Evolutionary conservation across 1,284 basidiomycete species (phyloP).

Genomic region (Leccinum griseonigrum): DNA sequence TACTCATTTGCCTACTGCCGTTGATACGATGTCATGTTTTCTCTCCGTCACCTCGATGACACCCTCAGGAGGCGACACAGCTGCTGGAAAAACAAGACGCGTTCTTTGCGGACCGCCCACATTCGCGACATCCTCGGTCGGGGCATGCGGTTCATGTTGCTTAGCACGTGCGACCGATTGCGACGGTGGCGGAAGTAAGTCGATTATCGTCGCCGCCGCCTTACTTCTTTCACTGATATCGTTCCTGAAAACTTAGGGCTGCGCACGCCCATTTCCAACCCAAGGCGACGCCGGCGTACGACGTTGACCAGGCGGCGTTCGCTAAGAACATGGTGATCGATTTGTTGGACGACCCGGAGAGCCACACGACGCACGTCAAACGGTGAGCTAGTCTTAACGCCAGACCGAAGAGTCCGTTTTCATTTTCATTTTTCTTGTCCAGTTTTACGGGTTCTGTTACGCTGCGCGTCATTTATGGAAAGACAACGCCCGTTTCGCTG

Average conservation of each 20-base stretch:
- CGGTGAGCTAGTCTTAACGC: slow-evolving; percentile 13
- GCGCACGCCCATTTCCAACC: slow-evolving; percentile 41
- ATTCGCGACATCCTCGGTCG: slow-evolving; percentile 40
- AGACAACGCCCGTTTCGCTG: slow-evolving; percentile 40
- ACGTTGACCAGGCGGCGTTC: slow-evolving; percentile 35
- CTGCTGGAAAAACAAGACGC: slow-evolving; percentile 56
- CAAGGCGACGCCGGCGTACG: slow-evolving; percentile 34
- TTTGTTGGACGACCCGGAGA: slow-evolving; percentile 37
- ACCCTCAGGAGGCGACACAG: slow-evolving; percentile 44
- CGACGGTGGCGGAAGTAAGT: slow-evolving; percentile 25
- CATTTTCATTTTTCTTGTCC: neutral
- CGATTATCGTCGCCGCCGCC: too few relatives aligned
- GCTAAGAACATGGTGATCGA: slow-evolving; percentile 40
- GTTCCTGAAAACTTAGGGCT: slow-evolving; percentile 20
- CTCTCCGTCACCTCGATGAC: neutral
- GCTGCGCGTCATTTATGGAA: slow-evolving; percentile 65
- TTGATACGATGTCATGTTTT: neutral
- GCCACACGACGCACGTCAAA: slow-evolving; percentile 33
- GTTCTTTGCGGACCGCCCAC: slow-evolving; percentile 45
- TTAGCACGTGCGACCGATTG: slow-evolving; percentile 22
- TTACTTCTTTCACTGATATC: neutral
- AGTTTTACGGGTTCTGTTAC: slow-evolving; percentile 67
- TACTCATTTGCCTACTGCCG: neutral
- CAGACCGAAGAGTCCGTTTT: neutral
- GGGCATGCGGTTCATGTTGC: slow-evolving; percentile 30